Evolutionary conservation across 176 grass and related monocot genomes (phyloP), one percentile per base, ranked within the genome.

Genomic region (Guadua angustifolia): DNA sequence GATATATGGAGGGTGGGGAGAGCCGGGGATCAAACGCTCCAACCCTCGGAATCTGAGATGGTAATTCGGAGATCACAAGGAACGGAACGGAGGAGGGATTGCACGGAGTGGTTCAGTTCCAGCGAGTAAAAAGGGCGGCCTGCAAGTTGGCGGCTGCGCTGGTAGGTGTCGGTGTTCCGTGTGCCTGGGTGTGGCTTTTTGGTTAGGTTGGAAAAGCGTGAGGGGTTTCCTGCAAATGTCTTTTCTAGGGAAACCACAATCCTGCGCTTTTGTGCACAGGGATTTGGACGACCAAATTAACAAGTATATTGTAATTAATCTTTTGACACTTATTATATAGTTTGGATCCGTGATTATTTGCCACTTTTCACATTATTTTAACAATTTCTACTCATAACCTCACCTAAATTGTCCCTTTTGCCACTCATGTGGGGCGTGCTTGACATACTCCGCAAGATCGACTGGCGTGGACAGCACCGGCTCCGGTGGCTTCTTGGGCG

Each of bases 31-130:
- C 59, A 47, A 44, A 66, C 15, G 85, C 7, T 47, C 62, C 74
- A 77, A 16, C 56, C 84, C 87, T 92, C 22, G 80, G 84, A 71
- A 82, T 64, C 77, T 69, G 69, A 89, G 79, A 81, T 18, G 75
- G 46, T 55, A 71, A 74, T 47, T 71, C 52, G 73, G 89, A 87
- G 80, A 84, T 87, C 89, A 87, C 89, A 70, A 84, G 74, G 73
- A 46, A 51, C 2, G 74, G 73, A 46, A 51, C 2, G 45, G 22
- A 15, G 38, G 6, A 22, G 36, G 24, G 22, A 7, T 32, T 51
- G 78, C 66, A 79, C 29, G 55, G 35, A 36, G 66, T 24, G 24
- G 70, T 82, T 79, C 35, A 56, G 49, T 68, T 67, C 72, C 58
- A 65, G 63, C 82, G 69, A 52, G 57, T 73, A 52, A 88, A 83